Evolutionary conservation across 257 asterid genomes (phyloP), one percentile per base, ranked within the genome.

Genomic region (Nicotiana benthamiana): DNA sequence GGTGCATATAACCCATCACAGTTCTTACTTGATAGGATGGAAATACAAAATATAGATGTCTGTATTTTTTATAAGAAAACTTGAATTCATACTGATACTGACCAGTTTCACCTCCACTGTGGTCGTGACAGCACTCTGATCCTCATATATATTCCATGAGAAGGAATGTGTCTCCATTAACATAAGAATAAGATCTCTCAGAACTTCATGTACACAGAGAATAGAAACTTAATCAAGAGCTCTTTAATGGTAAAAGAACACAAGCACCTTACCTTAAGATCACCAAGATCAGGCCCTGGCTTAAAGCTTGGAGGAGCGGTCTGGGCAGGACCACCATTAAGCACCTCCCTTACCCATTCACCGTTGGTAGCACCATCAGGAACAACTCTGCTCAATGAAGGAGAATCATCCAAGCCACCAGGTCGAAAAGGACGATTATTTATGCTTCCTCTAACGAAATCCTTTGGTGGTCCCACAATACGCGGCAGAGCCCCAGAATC

Each of bases 351-450:
- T 57, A 88, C 97, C 99, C 99, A 95, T 70, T 85, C 93, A 84
- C 97, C 99, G 60, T 87, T 89, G 83, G 89, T 88, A 81, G 98
- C 96, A 84, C 93, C 97, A 40, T 90, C 92, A 36, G 99, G 98
- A 82, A 91, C 74, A 48, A 81, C 82, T 86, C 93, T 93, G 32
- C 90, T 93, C 80, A 90, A 9, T 13, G 82, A 77, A 83, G 87
- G 89, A 62, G 90, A 82, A 81, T 84, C 87, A 75, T 87, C 96
- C 80, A 93, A 87, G 79, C 99, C 99, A 56, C 99, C 98, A 9
- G 98, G 97, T 80, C 90, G 93, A 82, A 95, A 95, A 84, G 99
- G 99, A 79, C 97, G 97, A 65, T 82, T 95, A 80, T 84, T 90
- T 80, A 95, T 87, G 84, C 98, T 93, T 88, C 99, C 99, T 85